Percentiles rank a stretch among this genome's conserved stretches.
Evolutionary conservation across 352 stramenopile genomes (phyloP).

Genomic region (Phytophthora macrochlamydospora): DNA sequence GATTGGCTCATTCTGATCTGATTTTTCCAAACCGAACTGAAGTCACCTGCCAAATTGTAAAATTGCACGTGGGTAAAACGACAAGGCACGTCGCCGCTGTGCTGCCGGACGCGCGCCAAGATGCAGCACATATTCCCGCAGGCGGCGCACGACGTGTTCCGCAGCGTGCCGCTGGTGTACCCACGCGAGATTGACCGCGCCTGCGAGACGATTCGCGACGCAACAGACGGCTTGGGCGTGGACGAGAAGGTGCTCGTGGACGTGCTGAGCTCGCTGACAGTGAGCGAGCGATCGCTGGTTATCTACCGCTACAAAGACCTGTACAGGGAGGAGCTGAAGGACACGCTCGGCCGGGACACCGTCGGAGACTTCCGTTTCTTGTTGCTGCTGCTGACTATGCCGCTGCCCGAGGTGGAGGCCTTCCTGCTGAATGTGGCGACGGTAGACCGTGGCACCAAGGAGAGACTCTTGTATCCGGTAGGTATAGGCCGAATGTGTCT

Average conservation of each 20-base stretch:
- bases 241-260: conserved; percentile 68
- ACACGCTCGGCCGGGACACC: conserved; percentile 68
- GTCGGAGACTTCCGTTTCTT: conserved; percentile 75
- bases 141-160: conserved; percentile 46
- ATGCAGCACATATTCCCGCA: conserved; percentile 50
- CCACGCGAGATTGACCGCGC: conserved; percentile 55
- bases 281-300: conserved; percentile 61
- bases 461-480: conserved; percentile 77
- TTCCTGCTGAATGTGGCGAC: conserved; percentile 68
- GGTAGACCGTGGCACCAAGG: conserved; percentile 53
- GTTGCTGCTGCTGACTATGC: conserved; percentile 62
- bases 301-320: conserved; percentile 74
- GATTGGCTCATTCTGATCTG: too few species aligned
- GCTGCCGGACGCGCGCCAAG: background rate
- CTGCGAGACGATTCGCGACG: conserved; percentile 60
- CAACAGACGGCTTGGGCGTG: conserved; percentile 72
- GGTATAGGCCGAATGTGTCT: background rate
- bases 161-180: conserved; percentile 37
- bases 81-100: background rate
- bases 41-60: background rate
- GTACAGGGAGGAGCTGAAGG: conserved; percentile 60
- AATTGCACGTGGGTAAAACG: background rate
- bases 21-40: too few species aligned
- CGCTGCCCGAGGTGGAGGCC: conserved; percentile 68
- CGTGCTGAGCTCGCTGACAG: conserved; percentile 47